phyloP scores from a whole-genome alignment of 78 protist species.

The Dictyostelium intermedium region DNA sequence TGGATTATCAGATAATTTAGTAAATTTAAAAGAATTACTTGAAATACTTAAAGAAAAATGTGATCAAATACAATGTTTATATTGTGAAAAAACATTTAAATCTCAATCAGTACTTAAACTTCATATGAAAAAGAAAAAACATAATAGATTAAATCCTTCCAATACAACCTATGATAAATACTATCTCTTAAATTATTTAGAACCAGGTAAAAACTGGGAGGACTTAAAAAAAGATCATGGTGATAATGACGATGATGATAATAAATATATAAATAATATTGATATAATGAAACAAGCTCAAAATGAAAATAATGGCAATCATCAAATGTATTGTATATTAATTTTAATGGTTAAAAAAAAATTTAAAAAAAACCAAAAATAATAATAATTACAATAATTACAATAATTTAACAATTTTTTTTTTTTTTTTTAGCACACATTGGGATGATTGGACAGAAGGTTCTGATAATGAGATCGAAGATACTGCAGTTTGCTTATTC shows the following conservation, averaged over 20 bases:
- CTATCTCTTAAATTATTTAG: constrained; percentile 77
- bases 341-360: background rate
- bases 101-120: constrained; percentile 31
- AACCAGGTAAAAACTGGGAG: constrained; percentile 72
- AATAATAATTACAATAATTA: background rate
- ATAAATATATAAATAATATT: background rate
- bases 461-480: constrained; percentile 30
- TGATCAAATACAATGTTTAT: constrained; percentile 59
- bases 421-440: constrained; percentile 10
- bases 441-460: constrained; percentile 76
- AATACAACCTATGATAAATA: constrained; percentile 78
- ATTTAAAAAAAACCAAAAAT: too few relatives aligned
- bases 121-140: constrained; percentile 85
- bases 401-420: background rate
- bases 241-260: background rate
- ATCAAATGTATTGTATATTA: constrained; percentile 4
- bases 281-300: constrained; percentile 38
- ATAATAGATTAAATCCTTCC: constrained; percentile 58
- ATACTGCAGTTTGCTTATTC: constrained; percentile 32
- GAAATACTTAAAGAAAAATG: constrained; percentile 12
- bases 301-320: constrained; percentile 22
- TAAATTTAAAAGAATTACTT: constrained; percentile 67
- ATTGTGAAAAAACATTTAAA: constrained; percentile 75
- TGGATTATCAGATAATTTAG: constrained; percentile 75
- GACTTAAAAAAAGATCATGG: constrained; percentile 50